Evolutionary conservation across 768 basidiomycete species (phyloP), one percentile per base, ranked within the genome.

Genomic region (Trametes punicea): DNA sequence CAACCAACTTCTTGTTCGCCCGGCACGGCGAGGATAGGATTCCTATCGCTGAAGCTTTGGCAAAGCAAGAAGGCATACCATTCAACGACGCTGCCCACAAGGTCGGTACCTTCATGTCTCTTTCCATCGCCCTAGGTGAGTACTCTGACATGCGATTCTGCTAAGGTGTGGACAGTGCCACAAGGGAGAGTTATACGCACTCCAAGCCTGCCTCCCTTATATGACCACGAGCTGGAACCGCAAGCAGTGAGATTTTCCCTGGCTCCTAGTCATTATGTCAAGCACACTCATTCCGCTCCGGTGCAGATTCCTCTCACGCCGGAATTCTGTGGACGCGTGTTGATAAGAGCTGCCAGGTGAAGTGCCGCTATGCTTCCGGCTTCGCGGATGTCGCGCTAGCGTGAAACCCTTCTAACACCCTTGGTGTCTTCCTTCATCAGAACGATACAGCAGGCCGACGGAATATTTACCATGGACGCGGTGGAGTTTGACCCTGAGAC

Each of bases 151-250:
- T 8, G 18, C 18, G 3, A 26, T 3, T 23, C 1, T 23, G 10
- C 6, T 27, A 4, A 34, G 11, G 3, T 31, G 9, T 11, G 20
- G 34, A 11, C 33, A 18, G 10, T 26, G 38, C 27, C n/a, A 13
- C 31, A n/a, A 1, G 20, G 39, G 5, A 25, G 21, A 1, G 16
- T 41, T 3, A 11, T 55, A 2, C 9, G 10, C 27, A 23, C 7
- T 3, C 36, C 36, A 4, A 11, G 54, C 4, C 25, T 47, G 7
- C 54, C 54, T 15, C 5, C 20, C 3, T 41, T 55, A 46, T 48
- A 55, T 21, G 46, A 47, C 46, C 27, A 48, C 54, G 54, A 55
- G 13, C 30, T 20, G 10, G 27, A 41, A 7, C 54, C 54, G 15
- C 54, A 55, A 25, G 29, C 7, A 5, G 21, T 7, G 45, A 46